Base-by-base conservation (phyloP, 2,329 filamentous ascomycete species). In the Phialocephala subalpina region DNA sequence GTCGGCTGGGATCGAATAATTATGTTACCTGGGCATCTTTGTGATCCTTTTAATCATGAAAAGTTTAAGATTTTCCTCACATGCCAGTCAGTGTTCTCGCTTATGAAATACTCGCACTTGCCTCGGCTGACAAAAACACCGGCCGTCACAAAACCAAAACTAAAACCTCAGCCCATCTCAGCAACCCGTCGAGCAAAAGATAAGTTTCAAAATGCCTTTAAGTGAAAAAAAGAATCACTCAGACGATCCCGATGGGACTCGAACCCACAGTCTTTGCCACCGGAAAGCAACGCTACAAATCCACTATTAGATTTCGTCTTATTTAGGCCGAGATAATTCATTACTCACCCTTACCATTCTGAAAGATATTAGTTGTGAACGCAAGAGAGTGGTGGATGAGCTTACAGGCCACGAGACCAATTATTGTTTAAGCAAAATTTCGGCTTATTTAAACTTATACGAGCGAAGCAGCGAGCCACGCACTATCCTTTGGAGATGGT, bases 181-280 rank as follows among this genome's bases (percentile, higher is more conserved):
- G 20, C 2, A 47, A 9, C 42, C 16, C n/a, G n/a, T n/a, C n/a
- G n/a, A n/a, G n/a, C n/a, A n/a, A 47, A 47, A 47, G 18, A 47
- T n/a, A 47, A 47, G 42, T 1, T 47, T 14, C 20, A 47, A 47
- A 47, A 22, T 7, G 42, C 18, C n/a, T n/a, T n/a, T n/a, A n/a
- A n/a, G n/a, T n/a, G n/a, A n/a, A n/a, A 47, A 47, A 47, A 47
- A 47, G 2, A 47, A 45, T 7, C 40, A 45, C 11, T 45, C 18
- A 45, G n/a, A 7, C 42, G 42, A 47, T n/a, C n/a, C 42, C 8
- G 42, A 47, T 22, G 42, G 42, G 42, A 47, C 42, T 47, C 42
- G 42, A 47, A 47, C 42, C 42, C 42, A 22, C 42, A 47, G 20
- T 47, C 42, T 47, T 40, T 40, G 36, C 36, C 36, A 40, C 36